phyloP scores from a whole-genome alignment of 108 stramenopile species.

The Skeletonema grethae region DNA sequence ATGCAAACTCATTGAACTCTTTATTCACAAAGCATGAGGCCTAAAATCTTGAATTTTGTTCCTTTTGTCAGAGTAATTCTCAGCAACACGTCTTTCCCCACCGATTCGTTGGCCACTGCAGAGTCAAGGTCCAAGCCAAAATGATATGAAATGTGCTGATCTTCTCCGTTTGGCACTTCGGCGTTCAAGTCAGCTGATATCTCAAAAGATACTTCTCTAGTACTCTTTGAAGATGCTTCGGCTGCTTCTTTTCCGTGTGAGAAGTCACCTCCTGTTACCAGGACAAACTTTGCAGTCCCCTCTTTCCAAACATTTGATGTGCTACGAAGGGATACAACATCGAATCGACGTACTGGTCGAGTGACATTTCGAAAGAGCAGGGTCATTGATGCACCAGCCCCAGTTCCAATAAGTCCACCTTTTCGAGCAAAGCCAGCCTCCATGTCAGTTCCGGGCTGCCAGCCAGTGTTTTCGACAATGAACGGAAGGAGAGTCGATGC shows the following conservation, averaged over 20 bases:
- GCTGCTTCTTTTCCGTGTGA: conserved; percentile 40
- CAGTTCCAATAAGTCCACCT: conserved; percentile 46
- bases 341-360: conserved; percentile 38
- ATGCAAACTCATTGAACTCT: too few relatives aligned
- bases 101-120: conserved; percentile 18
- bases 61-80: conserved; percentile 40
- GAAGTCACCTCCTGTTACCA: conserved; percentile 49
- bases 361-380: conserved; percentile 42
- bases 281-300: conserved; percentile 34
- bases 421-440: conserved; percentile 49
- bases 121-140: conserved; percentile 42
- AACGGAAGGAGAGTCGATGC: conserved; percentile 26
- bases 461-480: conserved; percentile 52
- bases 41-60: conserved; percentile 49
- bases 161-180: conserved; percentile 12
- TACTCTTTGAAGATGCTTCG: conserved; percentile 21
- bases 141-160: conserved; percentile 45
- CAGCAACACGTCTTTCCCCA: conserved; percentile 42
- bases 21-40: conserved; percentile 49
- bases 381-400: conserved; percentile 39
- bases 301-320: conserved; percentile 44
- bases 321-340: conserved; percentile 45
- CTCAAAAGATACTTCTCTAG: conserved; percentile 38
- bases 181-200: conserved; percentile 42
- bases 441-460: conserved; percentile 53